Percentiles rank a stretch among this genome's conserved stretches.
phyloP scores from a whole-genome alignment of 106 monocot species.

The Chionographis japonica region DNA sequence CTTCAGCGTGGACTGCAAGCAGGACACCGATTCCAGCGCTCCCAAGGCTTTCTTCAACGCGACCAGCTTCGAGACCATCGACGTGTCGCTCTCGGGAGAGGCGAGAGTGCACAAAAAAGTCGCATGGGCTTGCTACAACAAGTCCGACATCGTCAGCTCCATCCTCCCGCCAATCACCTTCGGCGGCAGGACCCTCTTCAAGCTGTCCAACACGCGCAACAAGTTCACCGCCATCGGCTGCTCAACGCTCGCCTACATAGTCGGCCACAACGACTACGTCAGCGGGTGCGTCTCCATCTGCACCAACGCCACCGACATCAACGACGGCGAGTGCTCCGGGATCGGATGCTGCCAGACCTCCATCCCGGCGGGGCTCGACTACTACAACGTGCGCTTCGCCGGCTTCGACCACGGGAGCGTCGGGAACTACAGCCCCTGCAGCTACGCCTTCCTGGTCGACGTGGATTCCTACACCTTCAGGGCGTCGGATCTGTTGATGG shows the following conservation, averaged over 20 bases:
- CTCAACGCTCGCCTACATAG: constrained; percentile 5
- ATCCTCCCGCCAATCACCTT: no score
- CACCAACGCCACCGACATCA: background rate
- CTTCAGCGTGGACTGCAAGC: background rate
- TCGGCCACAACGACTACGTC: background rate
- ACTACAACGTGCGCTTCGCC: background rate
- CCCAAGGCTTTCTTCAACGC: background rate
- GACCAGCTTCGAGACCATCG: background rate
- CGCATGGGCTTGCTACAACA: no score
- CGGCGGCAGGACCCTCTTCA: no score
- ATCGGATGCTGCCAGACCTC: constrained; percentile 42
- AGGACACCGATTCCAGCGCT: no score
- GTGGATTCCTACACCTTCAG: constrained; percentile 12
- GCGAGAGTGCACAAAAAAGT: no score
- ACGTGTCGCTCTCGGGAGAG: background rate
- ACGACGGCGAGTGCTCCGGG: constrained; percentile 30
- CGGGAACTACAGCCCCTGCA: constrained; percentile 12
- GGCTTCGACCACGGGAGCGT: background rate
- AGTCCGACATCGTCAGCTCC: no score
- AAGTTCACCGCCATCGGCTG: constrained; percentile 4
- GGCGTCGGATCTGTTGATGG: constrained; percentile 3
- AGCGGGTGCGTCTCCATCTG: constrained; percentile 44
- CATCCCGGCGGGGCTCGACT: constrained; percentile 25
- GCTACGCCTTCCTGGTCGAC: constrained; percentile 34
- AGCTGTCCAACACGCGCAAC: no score